A percentile compares a stretch with the other conserved stretches of the same genome.
Conservation (phyloP, 2,329 filamentous ascomycete species). For the Colletotrichum higginsianum region DNA sequence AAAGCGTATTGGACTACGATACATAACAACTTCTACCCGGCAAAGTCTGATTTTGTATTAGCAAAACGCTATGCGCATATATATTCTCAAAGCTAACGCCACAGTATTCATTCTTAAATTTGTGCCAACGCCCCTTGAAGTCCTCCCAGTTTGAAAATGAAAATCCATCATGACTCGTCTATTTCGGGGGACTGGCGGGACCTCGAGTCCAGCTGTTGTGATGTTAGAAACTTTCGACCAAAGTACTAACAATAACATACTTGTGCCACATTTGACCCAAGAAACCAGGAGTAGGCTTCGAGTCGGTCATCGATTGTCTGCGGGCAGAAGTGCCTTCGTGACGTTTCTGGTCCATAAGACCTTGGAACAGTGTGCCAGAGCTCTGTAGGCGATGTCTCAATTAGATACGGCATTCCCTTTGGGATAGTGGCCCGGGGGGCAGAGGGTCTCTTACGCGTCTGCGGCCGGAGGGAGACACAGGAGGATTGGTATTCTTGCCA, state of each 20-base stretch:
- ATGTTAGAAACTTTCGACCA: not conserved
- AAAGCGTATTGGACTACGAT: too few species aligned
- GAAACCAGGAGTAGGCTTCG: conserved; percentile 64
- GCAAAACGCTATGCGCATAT: not conserved
- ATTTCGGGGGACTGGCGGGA: conserved; percentile 47
- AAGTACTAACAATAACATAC: conserved; percentile 53
- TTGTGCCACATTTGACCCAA: conserved; percentile 71
- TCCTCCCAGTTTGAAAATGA: not conserved
- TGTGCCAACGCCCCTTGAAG: not conserved
- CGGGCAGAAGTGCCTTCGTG: conserved; percentile 61
- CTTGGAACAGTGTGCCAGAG: conserved; percentile 66
- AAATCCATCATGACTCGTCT: conserved; percentile 12
- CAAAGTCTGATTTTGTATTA: too few species aligned
- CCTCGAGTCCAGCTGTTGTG: conserved; percentile 52
- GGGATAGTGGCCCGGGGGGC: accelerated
- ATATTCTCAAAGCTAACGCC: conserved; percentile 4
- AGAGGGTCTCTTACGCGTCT: conserved; percentile 31
- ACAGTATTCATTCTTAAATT: conserved; percentile 1
- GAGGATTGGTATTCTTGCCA: conserved; percentile 34
- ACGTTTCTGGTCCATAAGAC: conserved; percentile 67
- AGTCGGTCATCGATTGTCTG: conserved; percentile 69
- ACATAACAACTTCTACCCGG: too few species aligned
- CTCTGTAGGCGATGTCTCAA: conserved; percentile 50
- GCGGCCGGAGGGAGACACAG: conserved; percentile 27
- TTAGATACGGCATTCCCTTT: not conserved